These are phyloP conservation scores for Fagopyrum homotropicum DNA, from an alignment of 148 eudicot genomes.

Conservation along the genomic window DNA sequence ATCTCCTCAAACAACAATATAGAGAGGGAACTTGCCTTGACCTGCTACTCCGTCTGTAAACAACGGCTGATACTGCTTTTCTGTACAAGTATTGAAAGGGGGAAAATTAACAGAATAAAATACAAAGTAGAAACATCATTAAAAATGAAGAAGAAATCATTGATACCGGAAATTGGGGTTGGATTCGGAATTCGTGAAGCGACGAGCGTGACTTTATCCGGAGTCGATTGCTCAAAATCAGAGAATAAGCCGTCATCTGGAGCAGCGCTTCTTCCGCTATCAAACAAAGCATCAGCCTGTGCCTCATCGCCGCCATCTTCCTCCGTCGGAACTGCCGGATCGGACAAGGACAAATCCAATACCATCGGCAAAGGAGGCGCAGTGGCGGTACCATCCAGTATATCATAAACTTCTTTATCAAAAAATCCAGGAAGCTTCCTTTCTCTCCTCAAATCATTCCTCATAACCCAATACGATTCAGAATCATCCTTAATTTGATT, in stretches of 20 bases:
- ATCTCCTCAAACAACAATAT: no score
- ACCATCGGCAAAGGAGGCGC: conserved; percentile 9
- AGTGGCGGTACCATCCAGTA: conserved; percentile 28
- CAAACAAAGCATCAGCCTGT: conserved; percentile 41
- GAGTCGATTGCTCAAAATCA: conserved; percentile 17
- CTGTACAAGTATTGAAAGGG: conserved; percentile 20
- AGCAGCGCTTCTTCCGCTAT: conserved; percentile 61
- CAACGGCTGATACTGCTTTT: conserved; percentile 35
- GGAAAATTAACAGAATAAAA: not conserved
- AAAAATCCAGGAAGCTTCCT: conserved; percentile 83
- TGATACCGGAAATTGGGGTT: conserved; percentile 32
- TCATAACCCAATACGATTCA: conserved; percentile 85
- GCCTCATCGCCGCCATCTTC: not conserved
- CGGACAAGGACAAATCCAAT: conserved; percentile 17
- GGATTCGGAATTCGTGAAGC: not conserved
- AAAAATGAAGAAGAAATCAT: not conserved
- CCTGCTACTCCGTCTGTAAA: conserved; percentile 19
- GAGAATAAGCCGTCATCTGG: conserved; percentile 66
- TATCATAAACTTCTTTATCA: conserved; percentile 73
- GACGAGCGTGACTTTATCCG: not conserved
- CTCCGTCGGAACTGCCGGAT: conserved; percentile 3
- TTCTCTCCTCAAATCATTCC: conserved; percentile 80
- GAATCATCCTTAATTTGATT: conserved; percentile 33
- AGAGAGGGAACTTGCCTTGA: conserved; percentile 28
- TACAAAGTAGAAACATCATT: not conserved